These are phyloP conservation scores for Neurospora sp. DNA, from an alignment of 495 filamentous ascomycete genomes.

Conservation along the genomic window DNA sequence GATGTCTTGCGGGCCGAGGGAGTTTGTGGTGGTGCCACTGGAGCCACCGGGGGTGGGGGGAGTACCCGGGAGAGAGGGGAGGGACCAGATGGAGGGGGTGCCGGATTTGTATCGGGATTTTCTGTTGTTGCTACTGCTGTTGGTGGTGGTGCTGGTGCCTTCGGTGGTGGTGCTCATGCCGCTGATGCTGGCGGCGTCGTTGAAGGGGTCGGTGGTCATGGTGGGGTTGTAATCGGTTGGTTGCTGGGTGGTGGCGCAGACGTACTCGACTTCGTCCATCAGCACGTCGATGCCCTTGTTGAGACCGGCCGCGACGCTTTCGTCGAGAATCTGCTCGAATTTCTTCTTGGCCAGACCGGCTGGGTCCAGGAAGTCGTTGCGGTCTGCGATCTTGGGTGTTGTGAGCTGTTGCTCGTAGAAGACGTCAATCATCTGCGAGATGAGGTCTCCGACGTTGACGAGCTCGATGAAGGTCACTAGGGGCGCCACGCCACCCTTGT, in stretches of 20 bases:
- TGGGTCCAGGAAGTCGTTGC: conserved; percentile 88
- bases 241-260: conserved; percentile 79
- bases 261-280: conserved; percentile 95
- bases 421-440: conserved; percentile 98
- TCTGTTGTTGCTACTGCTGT: background rate
- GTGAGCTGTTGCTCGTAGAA: conserved; percentile 96
- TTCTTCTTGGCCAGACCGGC: conserved; percentile 91
- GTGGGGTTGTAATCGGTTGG: conserved; percentile 84
- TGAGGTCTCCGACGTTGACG: conserved; percentile 95
- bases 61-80: background rate
- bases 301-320: conserved; percentile 87
- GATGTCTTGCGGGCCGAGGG: conserved; percentile 44
- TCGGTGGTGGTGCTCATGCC: background rate
- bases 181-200: conserved; percentile 9
- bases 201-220: conserved; percentile 29
- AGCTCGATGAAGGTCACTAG: conserved; percentile 94
- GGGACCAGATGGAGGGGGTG: background rate
- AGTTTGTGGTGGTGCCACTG: background rate
- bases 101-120: conserved; percentile 4
- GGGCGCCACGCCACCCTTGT: conserved; percentile 66
- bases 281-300: conserved; percentile 97
- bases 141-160: background rate
- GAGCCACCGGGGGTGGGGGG: background rate
- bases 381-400: conserved; percentile 69
- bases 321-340: conserved; percentile 98